A percentile compares a stretch with the other conserved stretches of the same genome.
Conservation (phyloP, 1,284 basidiomycete genomes). For the Neonothopanus nambi region DNA sequence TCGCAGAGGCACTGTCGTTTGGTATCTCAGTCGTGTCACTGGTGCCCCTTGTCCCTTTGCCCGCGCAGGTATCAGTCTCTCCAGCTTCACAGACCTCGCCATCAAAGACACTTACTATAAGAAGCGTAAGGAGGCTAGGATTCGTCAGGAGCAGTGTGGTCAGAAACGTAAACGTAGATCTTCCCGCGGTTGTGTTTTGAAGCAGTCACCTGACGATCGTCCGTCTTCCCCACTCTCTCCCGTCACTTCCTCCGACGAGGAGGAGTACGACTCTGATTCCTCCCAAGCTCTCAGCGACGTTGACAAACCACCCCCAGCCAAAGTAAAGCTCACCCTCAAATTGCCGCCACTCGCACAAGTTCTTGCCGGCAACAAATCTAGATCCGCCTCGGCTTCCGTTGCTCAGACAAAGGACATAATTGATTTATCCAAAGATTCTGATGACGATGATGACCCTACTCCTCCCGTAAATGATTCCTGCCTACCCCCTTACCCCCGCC, state of each 20-base stretch:
- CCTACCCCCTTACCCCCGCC: neutral
- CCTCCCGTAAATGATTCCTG: neutral
- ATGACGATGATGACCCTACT: constrained; percentile 40
- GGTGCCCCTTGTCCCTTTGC: constrained; percentile 75
- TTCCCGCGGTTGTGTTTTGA: constrained; percentile 19
- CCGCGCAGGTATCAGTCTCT: constrained; percentile 66
- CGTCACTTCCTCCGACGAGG: constrained; percentile 61
- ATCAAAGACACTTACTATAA: neutral
- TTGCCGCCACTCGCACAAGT: constrained; percentile 15
- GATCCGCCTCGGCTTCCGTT: neutral
- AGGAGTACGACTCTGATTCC: constrained; percentile 38
- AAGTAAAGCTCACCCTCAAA: constrained; percentile 15
- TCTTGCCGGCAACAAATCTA: constrained; percentile 1
- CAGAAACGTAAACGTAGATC: constrained; percentile 66
- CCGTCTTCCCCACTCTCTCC: constrained; percentile 27
- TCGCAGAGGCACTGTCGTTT: constrained; percentile 72
- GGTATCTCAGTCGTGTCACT: constrained; percentile 73
- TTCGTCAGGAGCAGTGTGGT: constrained; percentile 46
- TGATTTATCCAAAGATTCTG: constrained; percentile 29
- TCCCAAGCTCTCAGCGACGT: constrained; percentile 10
- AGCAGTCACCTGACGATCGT: constrained; percentile 22
- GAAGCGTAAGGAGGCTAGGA: constrained; percentile 3
- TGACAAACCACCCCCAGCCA: constrained; percentile 16
- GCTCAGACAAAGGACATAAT: constrained; percentile 20
- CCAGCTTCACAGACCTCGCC: constrained; percentile 49